Percentiles rank a stretch among this genome's conserved stretches.
These are phyloP conservation scores for Fusarium nelsonii DNA, from an alignment of 2,329 filamentous ascomycete genomes.

Conservation along the genomic window DNA sequence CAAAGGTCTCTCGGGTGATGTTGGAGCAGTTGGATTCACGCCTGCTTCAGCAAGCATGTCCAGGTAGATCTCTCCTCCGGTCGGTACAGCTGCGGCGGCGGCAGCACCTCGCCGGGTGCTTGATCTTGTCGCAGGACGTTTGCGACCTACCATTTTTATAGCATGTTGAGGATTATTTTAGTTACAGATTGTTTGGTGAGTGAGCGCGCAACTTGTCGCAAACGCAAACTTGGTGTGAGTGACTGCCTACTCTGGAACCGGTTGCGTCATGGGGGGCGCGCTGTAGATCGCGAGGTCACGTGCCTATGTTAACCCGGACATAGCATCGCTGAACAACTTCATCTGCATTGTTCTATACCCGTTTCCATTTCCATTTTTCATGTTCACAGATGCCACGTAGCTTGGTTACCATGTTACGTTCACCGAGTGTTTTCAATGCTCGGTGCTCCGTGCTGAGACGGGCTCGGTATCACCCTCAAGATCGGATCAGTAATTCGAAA, in stretches of 20 bases:
- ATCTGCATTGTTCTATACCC: background rate
- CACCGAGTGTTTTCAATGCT: too few species aligned
- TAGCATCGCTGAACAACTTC: background rate
- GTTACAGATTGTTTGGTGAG: background rate
- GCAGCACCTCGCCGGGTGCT: slow-evolving; percentile 35
- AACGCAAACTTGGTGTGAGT: slow-evolving; percentile 35
- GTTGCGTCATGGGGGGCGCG: slow-evolving; percentile 46
- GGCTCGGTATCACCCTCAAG: background rate
- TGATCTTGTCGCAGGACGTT: slow-evolving; percentile 45
- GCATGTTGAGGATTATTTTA: slow-evolving; percentile 14
- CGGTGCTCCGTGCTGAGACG: background rate
- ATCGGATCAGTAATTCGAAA: slow-evolving; percentile 18
- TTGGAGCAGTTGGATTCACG: slow-evolving; percentile 48
- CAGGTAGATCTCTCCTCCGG: slow-evolving; percentile 58
- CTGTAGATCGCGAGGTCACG: slow-evolving; percentile 37
- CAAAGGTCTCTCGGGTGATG: slow-evolving; percentile 55
- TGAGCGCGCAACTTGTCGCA: slow-evolving; percentile 7
- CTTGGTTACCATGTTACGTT: background rate
- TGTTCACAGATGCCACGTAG: background rate
- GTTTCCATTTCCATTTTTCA: background rate
- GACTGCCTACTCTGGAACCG: slow-evolving; percentile 19
- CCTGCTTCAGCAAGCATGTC: slow-evolving; percentile 65
- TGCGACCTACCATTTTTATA: slow-evolving; percentile 50
- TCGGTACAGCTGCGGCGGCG: slow-evolving; percentile 21
- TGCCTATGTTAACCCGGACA: background rate